phyloP scores from a whole-genome alignment of 139 green algal genomes.

The Eudorina sp. region DNA sequence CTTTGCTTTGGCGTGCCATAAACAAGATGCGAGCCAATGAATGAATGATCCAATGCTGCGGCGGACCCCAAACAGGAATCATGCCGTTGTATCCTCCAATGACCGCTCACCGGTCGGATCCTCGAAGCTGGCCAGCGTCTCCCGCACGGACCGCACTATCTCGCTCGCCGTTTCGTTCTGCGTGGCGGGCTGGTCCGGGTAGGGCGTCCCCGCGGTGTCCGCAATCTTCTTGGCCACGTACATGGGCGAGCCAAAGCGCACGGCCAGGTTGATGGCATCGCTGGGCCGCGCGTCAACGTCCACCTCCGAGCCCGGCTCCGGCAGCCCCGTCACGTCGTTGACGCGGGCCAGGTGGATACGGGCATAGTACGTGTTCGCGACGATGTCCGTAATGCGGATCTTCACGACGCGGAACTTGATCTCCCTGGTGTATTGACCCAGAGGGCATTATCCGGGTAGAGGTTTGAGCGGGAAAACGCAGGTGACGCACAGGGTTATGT shows the following conservation, averaged over 20 bases:
- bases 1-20: too few species aligned
- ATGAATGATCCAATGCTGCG: too few species aligned
- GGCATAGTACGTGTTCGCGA: constrained; percentile 75
- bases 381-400: constrained; percentile 73
- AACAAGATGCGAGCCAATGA: too few species aligned
- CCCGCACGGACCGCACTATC: constrained; percentile 75
- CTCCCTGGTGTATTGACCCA: too few species aligned
- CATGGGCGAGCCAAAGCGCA: constrained; percentile 83
- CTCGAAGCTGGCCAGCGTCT: constrained; percentile 75
- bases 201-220: constrained; percentile 23
- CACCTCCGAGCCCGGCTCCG: constrained; percentile 56
- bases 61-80: too few species aligned
- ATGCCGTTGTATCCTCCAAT: too few species aligned
- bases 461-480: too few species aligned
- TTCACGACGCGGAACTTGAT: constrained; percentile 64
- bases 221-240: constrained; percentile 81
- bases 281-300: constrained; percentile 81
- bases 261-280: constrained; percentile 91
- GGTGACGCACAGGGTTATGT: too few species aligned
- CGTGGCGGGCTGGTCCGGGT: constrained; percentile 10
- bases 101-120: constrained; percentile 77
- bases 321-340: constrained; percentile 34
- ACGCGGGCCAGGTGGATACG: constrained; percentile 63
- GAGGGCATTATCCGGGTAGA: too few species aligned
- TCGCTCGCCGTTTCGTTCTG: constrained; percentile 50